Base-by-base conservation (phyloP, 768 basidiomycete species). In the Lentinula lateritia region DNA sequence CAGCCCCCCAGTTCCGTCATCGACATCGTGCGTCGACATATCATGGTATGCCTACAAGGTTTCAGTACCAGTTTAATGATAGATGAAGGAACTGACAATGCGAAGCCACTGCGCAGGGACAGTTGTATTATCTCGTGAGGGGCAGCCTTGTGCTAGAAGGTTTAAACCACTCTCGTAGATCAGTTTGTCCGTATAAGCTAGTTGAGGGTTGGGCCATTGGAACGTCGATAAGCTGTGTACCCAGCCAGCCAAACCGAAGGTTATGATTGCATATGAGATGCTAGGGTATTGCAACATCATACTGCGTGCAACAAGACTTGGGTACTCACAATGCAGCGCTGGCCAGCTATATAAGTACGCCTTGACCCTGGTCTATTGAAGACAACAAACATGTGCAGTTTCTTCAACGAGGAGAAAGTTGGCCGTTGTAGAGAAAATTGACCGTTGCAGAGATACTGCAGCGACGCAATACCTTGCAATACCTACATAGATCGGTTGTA, bases 1-100 rank as follows among this genome's bases (percentile, higher is more conserved):
- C 58, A 83, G 50, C 16, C 82, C 81, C 28, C 81, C 82, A 1
- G 74, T 74, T 8, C 79, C 80, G 65, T 75, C 73, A 18, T 74
- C 70, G 28, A 71, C 70, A 64, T 82, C 75, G 55, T 80, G 73
- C 6, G 81, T 79, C 23, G 80, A 74, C 72, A 78, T 76, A 67
- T 83, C 81, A 66, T 83, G 81, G 64, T 80, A 83, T 35, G 55
- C 55, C 55, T 56, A 15, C 20, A 80, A 76, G 78, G 10, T 34
- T 54, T 54, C 58, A 18, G 53, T 35, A 36, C 58, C 6, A n/a
- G 18, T 50, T 60, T 16, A 15, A 18, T 9, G 5, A 39, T 23
- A 43, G 18, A 54, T 10, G 6, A 57, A 3, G 34, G 41, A 45
- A 63, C 75, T 15, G 52, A 77, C 77, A 52, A 77, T 70, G 10